phyloP scores from a whole-genome alignment of 306 rosid species.

The Mucuna pruriens region DNA sequence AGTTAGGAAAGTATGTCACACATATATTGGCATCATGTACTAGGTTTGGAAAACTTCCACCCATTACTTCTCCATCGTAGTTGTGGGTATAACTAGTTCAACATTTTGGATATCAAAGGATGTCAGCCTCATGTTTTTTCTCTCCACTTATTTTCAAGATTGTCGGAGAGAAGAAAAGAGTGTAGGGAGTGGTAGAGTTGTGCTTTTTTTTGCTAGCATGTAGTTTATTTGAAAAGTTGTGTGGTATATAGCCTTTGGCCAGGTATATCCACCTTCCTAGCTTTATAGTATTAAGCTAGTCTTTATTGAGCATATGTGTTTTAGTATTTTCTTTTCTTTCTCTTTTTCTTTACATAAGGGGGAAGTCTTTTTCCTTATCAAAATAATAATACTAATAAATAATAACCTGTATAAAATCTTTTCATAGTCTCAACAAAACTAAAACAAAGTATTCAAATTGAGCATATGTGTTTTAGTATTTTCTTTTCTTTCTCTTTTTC shows the following conservation, averaged over 20 bases:
- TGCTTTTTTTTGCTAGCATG: neutral
- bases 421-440: neutral
- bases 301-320: neutral
- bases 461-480: neutral
- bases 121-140: neutral
- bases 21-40: neutral
- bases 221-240: neutral
- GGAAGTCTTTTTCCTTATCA: neutral
- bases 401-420: neutral
- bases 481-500: neutral
- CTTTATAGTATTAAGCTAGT: neutral
- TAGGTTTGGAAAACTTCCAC: neutral
- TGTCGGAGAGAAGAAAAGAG: neutral
- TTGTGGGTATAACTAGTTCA: neutral
- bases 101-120: neutral
- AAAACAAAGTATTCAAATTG: conserved; percentile 5
- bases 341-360: neutral
- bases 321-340: neutral
- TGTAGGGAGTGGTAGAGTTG: neutral
- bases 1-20: neutral
- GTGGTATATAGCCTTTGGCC: neutral
- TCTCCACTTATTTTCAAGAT: neutral
- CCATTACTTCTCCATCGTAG: neutral
- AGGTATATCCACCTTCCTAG: neutral
- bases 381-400: neutral